Percentiles rank a stretch among this genome's conserved stretches.
These are phyloP conservation scores for Silybum marianum DNA, from an alignment of 129 eudicot genomes.

Conservation along the genomic window DNA sequence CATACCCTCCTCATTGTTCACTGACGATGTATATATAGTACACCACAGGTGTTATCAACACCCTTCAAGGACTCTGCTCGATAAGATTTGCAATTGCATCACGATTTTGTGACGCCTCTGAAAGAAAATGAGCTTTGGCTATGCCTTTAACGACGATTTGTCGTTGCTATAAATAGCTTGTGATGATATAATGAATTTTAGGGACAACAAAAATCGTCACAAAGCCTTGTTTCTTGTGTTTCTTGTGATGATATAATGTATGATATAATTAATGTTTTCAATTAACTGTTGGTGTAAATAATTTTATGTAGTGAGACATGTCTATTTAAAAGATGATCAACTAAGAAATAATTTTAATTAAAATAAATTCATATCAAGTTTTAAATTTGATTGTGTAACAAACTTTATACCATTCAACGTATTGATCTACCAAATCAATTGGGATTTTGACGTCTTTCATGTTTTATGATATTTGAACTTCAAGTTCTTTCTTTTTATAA, in stretches of 20 bases:
- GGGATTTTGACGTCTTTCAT: neutral
- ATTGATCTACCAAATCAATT: neutral
- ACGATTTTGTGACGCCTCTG: too few relatives aligned
- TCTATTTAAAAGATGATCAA: neutral
- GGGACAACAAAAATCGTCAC: too few relatives aligned
- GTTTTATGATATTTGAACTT: neutral
- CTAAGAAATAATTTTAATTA: neutral
- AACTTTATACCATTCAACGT: neutral
- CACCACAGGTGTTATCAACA: neutral
- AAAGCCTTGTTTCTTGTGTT: too few relatives aligned
- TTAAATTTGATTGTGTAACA: neutral
- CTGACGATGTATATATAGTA: too few relatives aligned
- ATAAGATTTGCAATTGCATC: neutral
- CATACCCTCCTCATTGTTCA: too few relatives aligned
- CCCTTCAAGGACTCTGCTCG: neutral
- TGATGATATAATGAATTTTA: too few relatives aligned
- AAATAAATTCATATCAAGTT: neutral
- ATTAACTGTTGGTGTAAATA: neutral
- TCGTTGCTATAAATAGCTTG: too few relatives aligned
- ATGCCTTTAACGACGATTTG: too few relatives aligned
- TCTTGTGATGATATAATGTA: too few relatives aligned
- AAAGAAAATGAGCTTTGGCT: too few relatives aligned
- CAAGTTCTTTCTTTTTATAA: neutral
- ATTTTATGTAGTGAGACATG: neutral
- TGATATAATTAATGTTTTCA: too few relatives aligned